Conservation (phyloP, 306 rosid species). For the Corylus americana region DNA sequence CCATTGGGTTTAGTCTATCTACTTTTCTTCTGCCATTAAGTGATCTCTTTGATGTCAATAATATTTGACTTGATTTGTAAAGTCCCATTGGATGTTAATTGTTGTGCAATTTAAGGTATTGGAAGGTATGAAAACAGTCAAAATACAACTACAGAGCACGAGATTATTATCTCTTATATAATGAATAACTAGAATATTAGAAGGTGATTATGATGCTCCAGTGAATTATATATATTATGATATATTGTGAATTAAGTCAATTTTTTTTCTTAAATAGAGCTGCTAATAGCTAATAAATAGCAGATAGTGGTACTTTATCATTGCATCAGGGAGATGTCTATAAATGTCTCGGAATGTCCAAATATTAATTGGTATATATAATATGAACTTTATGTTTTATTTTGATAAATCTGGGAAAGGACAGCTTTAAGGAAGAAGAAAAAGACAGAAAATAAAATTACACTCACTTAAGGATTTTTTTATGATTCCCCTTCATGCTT, state of each 20-base stretch:
- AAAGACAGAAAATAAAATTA: background rate
- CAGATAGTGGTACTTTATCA: background rate
- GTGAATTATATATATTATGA: too few species aligned
- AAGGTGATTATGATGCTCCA: too few species aligned
- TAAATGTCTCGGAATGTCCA: background rate
- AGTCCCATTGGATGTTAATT: too few species aligned
- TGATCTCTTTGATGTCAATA: background rate
- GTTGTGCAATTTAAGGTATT: too few species aligned
- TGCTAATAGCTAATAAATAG: background rate
- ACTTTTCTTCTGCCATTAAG: background rate
- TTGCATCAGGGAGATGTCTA: background rate
- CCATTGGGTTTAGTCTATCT: background rate
- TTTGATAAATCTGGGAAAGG: too few species aligned
- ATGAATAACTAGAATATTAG: background rate
- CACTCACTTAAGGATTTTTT: background rate
- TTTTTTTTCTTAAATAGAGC: background rate
- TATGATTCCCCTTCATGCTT: background rate
- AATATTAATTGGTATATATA: background rate
- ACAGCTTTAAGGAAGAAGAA: background rate
- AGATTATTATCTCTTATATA: background rate
- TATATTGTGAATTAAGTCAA: background rate
- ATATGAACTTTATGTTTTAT: too few species aligned
- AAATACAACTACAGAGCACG: background rate
- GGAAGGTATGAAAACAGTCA: background rate
- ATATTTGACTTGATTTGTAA: background rate